A percentile compares a stretch with the other conserved stretches of the same genome.
phyloP scores from a whole-genome alignment of 164 flowering plant species.

The Sedum album region DNA sequence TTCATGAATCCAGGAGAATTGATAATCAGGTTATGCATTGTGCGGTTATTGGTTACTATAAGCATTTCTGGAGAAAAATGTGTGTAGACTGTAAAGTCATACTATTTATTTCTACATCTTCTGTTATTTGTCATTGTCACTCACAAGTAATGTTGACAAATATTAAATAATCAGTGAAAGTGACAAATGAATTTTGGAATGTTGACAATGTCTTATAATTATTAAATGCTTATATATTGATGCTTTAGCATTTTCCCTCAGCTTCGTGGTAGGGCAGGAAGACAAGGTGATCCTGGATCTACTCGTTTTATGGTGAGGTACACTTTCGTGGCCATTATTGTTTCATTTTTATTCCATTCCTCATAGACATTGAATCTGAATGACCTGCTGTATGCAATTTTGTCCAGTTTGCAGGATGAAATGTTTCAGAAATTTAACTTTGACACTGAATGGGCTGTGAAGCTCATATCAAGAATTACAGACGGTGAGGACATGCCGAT shows the following conservation, averaged over 20 bases:
- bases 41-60: background rate
- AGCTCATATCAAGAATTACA: slow-evolving; percentile 75
- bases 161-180: background rate
- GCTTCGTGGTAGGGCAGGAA: slow-evolving; percentile 99
- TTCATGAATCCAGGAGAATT: slow-evolving; percentile 94
- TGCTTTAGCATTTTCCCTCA: slow-evolving; percentile 15
- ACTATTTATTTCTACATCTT: background rate
- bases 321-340: background rate
- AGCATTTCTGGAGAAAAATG: background rate
- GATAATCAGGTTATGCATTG: slow-evolving; percentile 70
- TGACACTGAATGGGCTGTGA: slow-evolving; percentile 88
- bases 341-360: background rate
- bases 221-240: background rate
- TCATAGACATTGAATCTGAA: background rate
- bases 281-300: slow-evolving; percentile 99
- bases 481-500: slow-evolving; percentile 83
- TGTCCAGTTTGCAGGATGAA: slow-evolving; percentile 90
- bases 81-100: background rate
- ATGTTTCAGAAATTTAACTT: slow-evolving; percentile 96
- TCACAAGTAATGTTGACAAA: background rate
- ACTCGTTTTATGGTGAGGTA: slow-evolving; percentile 99
- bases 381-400: background rate
- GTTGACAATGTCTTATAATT: background rate
- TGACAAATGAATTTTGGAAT: background rate
- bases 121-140: background rate